Evolutionary conservation across 2,329 filamentous ascomycete species (phyloP).

Genomic region (Hypomyces perniciosus): DNA sequence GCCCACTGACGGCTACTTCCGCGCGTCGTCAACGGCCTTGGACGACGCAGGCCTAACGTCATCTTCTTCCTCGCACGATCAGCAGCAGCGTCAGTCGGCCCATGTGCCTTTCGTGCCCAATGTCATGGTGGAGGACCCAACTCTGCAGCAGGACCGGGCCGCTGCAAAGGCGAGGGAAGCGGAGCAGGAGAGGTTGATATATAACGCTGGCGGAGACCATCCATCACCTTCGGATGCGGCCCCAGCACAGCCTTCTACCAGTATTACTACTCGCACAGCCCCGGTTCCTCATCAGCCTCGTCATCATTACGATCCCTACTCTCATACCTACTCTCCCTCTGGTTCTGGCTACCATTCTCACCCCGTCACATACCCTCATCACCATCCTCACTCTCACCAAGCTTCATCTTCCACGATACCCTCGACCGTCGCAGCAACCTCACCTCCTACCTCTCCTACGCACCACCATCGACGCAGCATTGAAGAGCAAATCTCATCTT

Average conservation of each 20-base stretch:
- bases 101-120: slow-evolving; percentile 42
- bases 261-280: background rate
- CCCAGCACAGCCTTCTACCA: background rate
- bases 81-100: slow-evolving; percentile 22
- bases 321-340: background rate
- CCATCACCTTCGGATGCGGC: slow-evolving; percentile 12
- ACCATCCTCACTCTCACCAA: background rate
- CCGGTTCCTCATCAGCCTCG: slow-evolving; percentile 1
- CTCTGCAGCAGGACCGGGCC: slow-evolving; percentile 29
- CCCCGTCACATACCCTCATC: background rate
- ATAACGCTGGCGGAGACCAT: slow-evolving; percentile 16
- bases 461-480: slow-evolving; percentile 21
- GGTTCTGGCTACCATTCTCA: background rate
- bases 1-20: slow-evolving; percentile 49
- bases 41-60: slow-evolving; percentile 16
- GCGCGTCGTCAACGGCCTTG: slow-evolving; percentile 28
- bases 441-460: slow-evolving; percentile 3
- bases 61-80: slow-evolving; percentile 16
- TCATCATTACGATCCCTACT: background rate
- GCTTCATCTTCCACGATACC: background rate
- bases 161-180: slow-evolving; percentile 39
- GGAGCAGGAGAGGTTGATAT: slow-evolving; percentile 34
- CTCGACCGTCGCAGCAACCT: slow-evolving; percentile 9
- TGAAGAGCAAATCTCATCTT: slow-evolving; percentile 16
- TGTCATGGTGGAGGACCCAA: slow-evolving; percentile 44